A percentile compares a stretch with the other conserved stretches of the same genome.
Evolutionary conservation across 2,329 filamentous ascomycete species (phyloP).

Genomic region (Pseudocercospora crystallina): DNA sequence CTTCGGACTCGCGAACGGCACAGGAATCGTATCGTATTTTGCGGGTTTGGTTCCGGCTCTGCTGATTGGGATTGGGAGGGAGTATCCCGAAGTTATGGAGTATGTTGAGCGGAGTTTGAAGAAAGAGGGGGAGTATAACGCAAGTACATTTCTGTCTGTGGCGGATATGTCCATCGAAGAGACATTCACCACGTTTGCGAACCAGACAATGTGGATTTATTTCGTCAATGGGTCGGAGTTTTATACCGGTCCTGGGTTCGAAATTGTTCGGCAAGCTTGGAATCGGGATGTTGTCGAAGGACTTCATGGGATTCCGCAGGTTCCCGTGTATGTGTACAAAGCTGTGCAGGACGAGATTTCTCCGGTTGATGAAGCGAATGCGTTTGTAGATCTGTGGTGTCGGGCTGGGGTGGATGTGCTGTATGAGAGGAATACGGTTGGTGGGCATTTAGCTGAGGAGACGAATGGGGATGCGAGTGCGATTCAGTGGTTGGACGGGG

Average conservation of each 20-base stretch:
- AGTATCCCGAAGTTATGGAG: constrained; percentile 21
- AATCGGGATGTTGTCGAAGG: constrained; percentile 40
- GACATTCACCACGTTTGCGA: not conserved
- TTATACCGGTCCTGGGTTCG: constrained; percentile 40
- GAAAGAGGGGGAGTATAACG: not conserved
- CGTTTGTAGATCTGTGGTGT: constrained; percentile 43
- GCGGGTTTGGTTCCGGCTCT: constrained; percentile 29
- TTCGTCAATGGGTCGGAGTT: constrained; percentile 35
- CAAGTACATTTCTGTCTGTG: not conserved
- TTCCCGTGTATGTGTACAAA: constrained; percentile 52
- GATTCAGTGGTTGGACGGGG: constrained; percentile 22
- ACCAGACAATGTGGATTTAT: constrained; percentile 40
- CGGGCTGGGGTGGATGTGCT: constrained; percentile 38
- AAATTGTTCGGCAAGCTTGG: constrained; percentile 36
- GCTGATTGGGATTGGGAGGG: constrained; percentile 24
- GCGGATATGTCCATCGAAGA: not conserved
- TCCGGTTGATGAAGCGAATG: constrained; percentile 44
- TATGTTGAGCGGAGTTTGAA: not conserved
- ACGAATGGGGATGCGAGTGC: constrained; percentile 35
- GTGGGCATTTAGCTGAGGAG: constrained; percentile 41
- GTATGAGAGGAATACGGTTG: constrained; percentile 44
- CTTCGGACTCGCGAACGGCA: constrained; percentile 1
- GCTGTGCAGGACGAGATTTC: constrained; percentile 47
- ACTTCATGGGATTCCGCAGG: constrained; percentile 40
- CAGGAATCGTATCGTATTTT: constrained; percentile 12